Evolutionary conservation across 345 rosid genomes (phyloP).

Genomic region (Laguncularia racemosa): DNA sequence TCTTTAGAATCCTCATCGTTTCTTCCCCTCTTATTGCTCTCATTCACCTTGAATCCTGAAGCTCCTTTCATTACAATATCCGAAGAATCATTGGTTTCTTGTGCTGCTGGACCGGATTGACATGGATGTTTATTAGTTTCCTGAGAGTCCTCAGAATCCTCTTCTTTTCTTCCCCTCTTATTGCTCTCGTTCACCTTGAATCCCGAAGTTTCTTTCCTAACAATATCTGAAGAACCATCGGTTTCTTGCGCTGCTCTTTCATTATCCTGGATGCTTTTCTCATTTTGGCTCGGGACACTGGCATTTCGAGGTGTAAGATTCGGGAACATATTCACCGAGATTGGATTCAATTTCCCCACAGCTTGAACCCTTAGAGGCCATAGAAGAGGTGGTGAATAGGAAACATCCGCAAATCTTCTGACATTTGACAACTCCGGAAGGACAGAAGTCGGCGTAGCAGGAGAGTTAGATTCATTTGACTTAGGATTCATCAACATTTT

Average conservation of each 20-base stretch:
- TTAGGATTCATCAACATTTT: constrained; percentile 25
- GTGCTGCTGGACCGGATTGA: background rate
- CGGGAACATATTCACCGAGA: constrained; percentile 42
- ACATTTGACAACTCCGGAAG: constrained; percentile 21
- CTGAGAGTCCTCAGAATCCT: background rate
- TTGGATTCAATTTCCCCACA: constrained; percentile 61
- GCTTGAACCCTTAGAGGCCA: constrained; percentile 52
- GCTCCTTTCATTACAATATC: background rate
- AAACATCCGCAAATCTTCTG: constrained; percentile 9
- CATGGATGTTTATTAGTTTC: too few species aligned
- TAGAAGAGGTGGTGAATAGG: constrained; percentile 26
- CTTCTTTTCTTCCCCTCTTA: background rate
- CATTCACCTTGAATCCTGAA: constrained; percentile 6
- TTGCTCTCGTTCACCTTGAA: constrained; percentile 12
- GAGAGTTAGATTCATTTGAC: constrained; percentile 37
- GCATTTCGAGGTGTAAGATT: constrained; percentile 21
- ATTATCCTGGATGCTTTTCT: constrained; percentile 15
- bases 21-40: constrained; percentile 2
- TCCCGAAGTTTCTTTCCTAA: background rate
- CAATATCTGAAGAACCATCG: background rate
- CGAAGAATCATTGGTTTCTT: background rate
- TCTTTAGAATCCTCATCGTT: background rate
- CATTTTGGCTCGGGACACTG: constrained; percentile 13
- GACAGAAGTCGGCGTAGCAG: constrained; percentile 47
- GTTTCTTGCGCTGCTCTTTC: constrained; percentile 11